Base-by-base conservation (phyloP, 176 grass and related monocot genomes). In the Eragrostis curvula region DNA sequence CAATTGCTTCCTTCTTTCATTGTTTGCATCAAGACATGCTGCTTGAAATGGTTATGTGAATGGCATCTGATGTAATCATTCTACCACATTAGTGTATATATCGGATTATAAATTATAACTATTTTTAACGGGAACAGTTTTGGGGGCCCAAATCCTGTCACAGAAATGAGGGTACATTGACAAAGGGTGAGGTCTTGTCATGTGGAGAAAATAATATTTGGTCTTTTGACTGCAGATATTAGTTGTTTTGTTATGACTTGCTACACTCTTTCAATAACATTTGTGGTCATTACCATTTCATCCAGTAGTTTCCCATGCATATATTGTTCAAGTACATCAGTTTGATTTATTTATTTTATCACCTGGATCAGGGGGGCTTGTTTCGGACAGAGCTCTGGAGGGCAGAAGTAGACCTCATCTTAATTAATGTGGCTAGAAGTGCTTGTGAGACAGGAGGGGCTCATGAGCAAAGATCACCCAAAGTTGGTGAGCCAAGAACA, bases 391-490 rank as follows among this genome's bases (percentile, higher is more conserved):
- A 89, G 77, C 73, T 76, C 64, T 94, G 90, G 90, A 87, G 92
- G 76, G 57, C 87, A 60, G 85, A 93, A 80, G 82, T 87, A 58
- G 90, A 98, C 51, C 5, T 82, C 28, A 85, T 95, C 79, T 73
- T 95, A 86, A 89, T 98, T 77, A 95, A 80, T 29, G 82, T 95
- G 15, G 88, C 92, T 73, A 95, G 15, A 85, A 88, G 74, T 71
- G 88, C 86, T 70, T 88, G 83, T 64, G 63, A 87, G 57, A 71
- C 12, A 59, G 72, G 83, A 87, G 50, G 67, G 74, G 57, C 48
- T 50, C 82, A 82, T 49, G 79, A 80, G 43, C 58, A 77, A 78
- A 91, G 89, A 23, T 66, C 59, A 50, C 70, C 48, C 18, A 47
- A 51, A 56, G 51, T 51, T 79, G 87, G 69, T 23, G 87, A 91